A percentile compares a stretch with the other conserved stretches of the same genome.
These are phyloP conservation scores for Solanum raphanifolium DNA, from an alignment of 257 asterid species.

Conservation along the genomic window DNA sequence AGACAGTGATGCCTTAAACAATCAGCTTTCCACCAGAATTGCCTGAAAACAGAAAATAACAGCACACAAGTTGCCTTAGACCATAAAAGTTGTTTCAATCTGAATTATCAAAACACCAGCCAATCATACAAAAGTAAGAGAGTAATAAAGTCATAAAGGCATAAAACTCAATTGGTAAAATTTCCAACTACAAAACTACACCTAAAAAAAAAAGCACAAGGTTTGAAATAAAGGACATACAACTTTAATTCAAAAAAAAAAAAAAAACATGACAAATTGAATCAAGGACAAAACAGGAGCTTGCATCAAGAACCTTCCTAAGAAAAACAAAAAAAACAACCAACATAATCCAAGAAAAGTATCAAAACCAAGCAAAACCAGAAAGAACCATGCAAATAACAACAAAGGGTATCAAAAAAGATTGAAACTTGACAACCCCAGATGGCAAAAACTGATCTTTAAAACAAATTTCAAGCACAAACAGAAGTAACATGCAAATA, in stretches of 20 bases:
- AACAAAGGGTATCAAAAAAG: not conserved
- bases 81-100: not conserved
- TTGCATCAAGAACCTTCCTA: not conserved
- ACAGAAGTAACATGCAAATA: not conserved
- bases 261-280: not conserved
- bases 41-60: not conserved
- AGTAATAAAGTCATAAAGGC: conserved; percentile 3
- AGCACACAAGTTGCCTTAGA: not conserved
- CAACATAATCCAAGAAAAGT: not conserved
- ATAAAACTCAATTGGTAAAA: not conserved
- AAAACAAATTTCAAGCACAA: not conserved
- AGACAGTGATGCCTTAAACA: not conserved
- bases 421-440: not conserved
- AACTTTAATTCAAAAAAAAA: not conserved
- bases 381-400: not conserved
- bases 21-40: not conserved
- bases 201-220: conserved; percentile 3
- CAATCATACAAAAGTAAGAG: not conserved
- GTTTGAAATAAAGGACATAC: conserved; percentile 4
- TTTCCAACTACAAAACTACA: not conserved
- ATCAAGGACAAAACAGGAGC: not conserved
- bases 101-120: not conserved
- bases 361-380: not conserved
- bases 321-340: not conserved
- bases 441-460: conserved; percentile 17